A percentile compares a stretch with the other conserved stretches of the same genome.
These are phyloP conservation scores for Collybiopsis confluens DNA, from an alignment of 768 basidiomycete genomes.

Conservation along the genomic window DNA sequence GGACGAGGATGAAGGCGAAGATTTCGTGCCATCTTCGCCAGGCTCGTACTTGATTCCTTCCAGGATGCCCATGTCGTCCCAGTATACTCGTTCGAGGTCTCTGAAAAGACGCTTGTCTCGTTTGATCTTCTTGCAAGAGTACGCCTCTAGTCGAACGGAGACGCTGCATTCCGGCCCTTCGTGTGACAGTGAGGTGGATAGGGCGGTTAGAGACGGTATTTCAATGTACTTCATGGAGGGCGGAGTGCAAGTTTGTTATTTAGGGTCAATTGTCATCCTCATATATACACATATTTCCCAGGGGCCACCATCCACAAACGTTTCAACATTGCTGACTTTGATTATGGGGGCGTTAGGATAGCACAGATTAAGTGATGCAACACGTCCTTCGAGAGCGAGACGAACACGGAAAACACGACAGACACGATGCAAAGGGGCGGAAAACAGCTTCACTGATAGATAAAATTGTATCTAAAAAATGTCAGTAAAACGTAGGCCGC, in stretches of 20 bases:
- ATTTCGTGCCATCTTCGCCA: not conserved
- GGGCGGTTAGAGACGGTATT: constrained; percentile 68
- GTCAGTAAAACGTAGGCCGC: constrained; percentile 13
- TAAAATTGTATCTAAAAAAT: constrained; percentile 65
- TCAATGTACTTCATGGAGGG: constrained; percentile 84
- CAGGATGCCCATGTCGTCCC: constrained; percentile 32
- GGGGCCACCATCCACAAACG: too few species aligned
- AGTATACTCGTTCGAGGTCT: constrained; percentile 82
- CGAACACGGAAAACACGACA: too few species aligned
- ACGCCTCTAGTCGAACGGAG: constrained; percentile 91
- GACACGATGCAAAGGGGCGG: too few species aligned
- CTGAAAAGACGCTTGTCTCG: constrained; percentile 97
- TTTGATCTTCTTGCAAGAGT: constrained; percentile 96
- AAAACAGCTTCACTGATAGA: constrained; percentile 53
- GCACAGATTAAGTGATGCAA: too few species aligned
- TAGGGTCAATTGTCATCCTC: too few species aligned
- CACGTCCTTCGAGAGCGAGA: too few species aligned
- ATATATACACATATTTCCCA: too few species aligned
- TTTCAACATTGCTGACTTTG: too few species aligned
- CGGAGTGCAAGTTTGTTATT: not conserved
- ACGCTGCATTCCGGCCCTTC: constrained; percentile 87
- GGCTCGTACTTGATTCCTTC: constrained; percentile 4
- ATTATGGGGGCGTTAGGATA: too few species aligned
- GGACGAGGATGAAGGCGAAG: constrained; percentile 49
- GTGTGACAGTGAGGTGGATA: constrained; percentile 77